A percentile compares a stretch with the other conserved stretches of the same genome.
Evolutionary conservation across 331 rosid genomes (phyloP).

Genomic region (Pyrus hybrid): DNA sequence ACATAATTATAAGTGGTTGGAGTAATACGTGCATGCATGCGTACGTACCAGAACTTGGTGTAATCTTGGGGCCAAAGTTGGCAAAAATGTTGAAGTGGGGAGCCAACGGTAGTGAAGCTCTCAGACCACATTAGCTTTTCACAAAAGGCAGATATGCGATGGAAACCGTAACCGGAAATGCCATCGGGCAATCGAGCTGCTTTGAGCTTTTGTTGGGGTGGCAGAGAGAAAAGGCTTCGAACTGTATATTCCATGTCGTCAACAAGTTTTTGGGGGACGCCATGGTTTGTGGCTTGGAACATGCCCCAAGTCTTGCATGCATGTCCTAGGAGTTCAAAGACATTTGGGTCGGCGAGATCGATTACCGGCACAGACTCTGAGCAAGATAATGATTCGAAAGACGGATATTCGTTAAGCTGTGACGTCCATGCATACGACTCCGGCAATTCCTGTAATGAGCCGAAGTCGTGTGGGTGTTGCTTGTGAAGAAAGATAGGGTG

Average conservation of each 20-base stretch:
- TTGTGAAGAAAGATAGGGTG: conserved; percentile 39
- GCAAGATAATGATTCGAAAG: background rate
- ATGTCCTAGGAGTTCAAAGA: conserved; percentile 39
- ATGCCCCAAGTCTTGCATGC: conserved; percentile 84
- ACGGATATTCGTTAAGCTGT: background rate
- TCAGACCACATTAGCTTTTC: conserved; percentile 89
- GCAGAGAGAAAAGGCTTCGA: conserved; percentile 48
- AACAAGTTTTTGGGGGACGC: conserved; percentile 34
- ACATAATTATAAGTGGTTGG: conserved; percentile 14
- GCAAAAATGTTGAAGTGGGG: conserved; percentile 59
- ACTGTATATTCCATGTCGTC: conserved; percentile 36
- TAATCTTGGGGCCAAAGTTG: conserved; percentile 80
- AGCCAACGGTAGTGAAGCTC: conserved; percentile 72
- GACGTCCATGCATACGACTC: conserved; percentile 63
- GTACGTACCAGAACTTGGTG: conserved; percentile 44
- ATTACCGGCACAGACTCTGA: conserved; percentile 35
- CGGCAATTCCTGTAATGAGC: conserved; percentile 54
- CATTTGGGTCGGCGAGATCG: conserved; percentile 62
- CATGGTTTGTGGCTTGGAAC: conserved; percentile 68
- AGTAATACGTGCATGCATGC: background rate
- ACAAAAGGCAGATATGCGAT: conserved; percentile 75
- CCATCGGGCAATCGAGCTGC: conserved; percentile 71
- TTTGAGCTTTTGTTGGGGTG: conserved; percentile 44
- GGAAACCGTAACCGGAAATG: conserved; percentile 65
- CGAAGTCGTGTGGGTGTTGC: conserved; percentile 48